Evolutionary conservation across 2,329 filamentous ascomycete species (phyloP), one percentile per base, ranked within the genome.

Genomic region (Stemphylium vesicarium): DNA sequence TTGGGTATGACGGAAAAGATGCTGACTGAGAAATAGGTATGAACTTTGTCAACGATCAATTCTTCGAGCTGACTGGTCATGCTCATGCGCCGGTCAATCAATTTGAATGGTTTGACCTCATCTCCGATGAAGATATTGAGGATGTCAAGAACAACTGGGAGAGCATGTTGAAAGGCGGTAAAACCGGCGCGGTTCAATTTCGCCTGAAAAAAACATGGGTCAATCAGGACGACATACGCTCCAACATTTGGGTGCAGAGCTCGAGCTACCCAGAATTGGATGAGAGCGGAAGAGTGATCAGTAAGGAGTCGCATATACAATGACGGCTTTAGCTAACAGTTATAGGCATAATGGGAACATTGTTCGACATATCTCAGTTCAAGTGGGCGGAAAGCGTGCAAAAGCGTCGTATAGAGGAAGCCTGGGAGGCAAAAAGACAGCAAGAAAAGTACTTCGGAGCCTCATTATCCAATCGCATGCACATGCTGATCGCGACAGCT

Each of bases 331-430:
- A 13, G 11, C 59, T 56, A 9, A 55, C 20, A 39, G 16, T 9
- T 6, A 0, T 38, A 61, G 62, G 63, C 26, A 71, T 76, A 26
- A 66, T 75, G 55, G 75, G 75, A 6, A 72, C 68, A 0, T 52
- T 76, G 3, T 71, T 73, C 22, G 74, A 75, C 33, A 75, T 76
- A 16, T 72, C 69, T 13, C 66, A 72, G 31, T 72, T 75, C 48
- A 76, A 76, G 53, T 74, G 73, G 68, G 72, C 72, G 13, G 72
- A 77, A 45, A 64, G 63, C 6, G 63, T 75, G 9, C 74, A 76
- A 49, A 63, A 65, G 4, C 64, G 66, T 26, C 60, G 70, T 12
- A 65, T 72, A 1, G 59, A 74, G 32, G 74, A 77, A 51, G 75
- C 74, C 2, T 50, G 74, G 12, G 73, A 77, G 50, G 62, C 73